Conservation (phyloP, 352 stramenopile genomes). For the Phytophthora foliorum region DNA sequence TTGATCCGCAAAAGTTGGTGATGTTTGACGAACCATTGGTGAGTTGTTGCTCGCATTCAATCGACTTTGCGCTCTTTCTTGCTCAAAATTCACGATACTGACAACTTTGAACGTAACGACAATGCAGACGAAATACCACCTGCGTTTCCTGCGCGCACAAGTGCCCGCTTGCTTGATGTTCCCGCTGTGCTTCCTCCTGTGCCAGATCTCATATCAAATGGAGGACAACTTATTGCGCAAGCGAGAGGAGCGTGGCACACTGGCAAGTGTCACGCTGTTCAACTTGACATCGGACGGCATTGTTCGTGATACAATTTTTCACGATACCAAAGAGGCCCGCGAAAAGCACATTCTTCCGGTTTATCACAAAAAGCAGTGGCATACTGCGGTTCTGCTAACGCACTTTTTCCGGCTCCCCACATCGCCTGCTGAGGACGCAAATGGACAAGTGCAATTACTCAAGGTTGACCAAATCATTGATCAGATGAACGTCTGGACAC, state of each 20-base stretch:
- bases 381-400: slow-evolving; percentile 85
- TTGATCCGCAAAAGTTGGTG: slow-evolving; percentile 82
- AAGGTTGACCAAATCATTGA: slow-evolving; percentile 91
- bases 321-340: slow-evolving; percentile 86
- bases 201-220: slow-evolving; percentile 91
- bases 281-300: slow-evolving; percentile 90
- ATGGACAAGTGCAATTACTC: slow-evolving; percentile 84
- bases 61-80: neutral
- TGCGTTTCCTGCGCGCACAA: slow-evolving; percentile 85
- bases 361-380: slow-evolving; percentile 90
- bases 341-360: slow-evolving; percentile 88
- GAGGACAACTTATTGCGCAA: slow-evolving; percentile 85
- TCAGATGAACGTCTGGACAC: slow-evolving; percentile 88
- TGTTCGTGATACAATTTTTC: slow-evolving; percentile 88
- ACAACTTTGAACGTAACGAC: slow-evolving; percentile 13
- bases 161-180: slow-evolving; percentile 87
- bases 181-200: slow-evolving; percentile 83
- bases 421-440: slow-evolving; percentile 73
- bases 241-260: slow-evolving; percentile 80
- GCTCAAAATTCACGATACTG: slow-evolving; percentile 10
- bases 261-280: slow-evolving; percentile 86
- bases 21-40: slow-evolving; percentile 92
- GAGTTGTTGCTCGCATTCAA: slow-evolving; percentile 30
- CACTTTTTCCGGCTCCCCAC: slow-evolving; percentile 85
- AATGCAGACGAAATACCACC: slow-evolving; percentile 84